Conservation (phyloP, 345 rosid genomes). For the Aquilaria malaccensis region DNA sequence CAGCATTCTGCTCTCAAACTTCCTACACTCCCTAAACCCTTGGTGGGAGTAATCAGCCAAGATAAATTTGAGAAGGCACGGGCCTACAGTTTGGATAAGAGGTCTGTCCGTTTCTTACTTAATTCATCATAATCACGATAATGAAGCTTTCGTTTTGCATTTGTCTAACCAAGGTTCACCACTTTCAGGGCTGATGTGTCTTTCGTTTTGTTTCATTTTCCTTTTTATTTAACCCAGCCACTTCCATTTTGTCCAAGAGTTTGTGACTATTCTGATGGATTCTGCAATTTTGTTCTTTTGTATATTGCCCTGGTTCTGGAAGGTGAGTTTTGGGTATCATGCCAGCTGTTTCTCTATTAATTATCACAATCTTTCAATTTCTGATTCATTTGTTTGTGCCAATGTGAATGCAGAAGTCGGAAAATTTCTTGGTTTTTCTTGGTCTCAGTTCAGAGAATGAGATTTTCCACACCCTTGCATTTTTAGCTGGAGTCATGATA, state of each 20-base stretch:
- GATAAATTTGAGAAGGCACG: conserved; percentile 91
- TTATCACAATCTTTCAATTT: conserved; percentile 9
- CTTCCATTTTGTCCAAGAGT: conserved; percentile 86
- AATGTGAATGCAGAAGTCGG: conserved; percentile 53
- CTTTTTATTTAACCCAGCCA: conserved; percentile 37
- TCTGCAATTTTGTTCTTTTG: conserved; percentile 91
- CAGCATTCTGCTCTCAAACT: conserved; percentile 79
- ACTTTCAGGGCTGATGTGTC: not conserved
- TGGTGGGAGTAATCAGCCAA: conserved; percentile 87
- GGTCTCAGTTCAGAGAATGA: conserved; percentile 83
- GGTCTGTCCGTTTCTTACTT: conserved; percentile 33
- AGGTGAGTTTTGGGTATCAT: conserved; percentile 38
- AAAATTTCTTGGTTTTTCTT: conserved; percentile 46
- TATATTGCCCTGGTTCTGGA: conserved; percentile 96
- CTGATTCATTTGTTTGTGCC: not conserved
- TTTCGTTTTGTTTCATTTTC: conserved; percentile 15
- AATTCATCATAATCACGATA: not conserved
- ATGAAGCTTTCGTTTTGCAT: too few species aligned
- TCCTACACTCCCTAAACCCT: conserved; percentile 78
- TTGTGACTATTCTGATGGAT: conserved; percentile 82
- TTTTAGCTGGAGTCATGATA: conserved; percentile 83
- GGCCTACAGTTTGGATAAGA: conserved; percentile 94
- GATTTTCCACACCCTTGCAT: conserved; percentile 81
- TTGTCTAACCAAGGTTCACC: not conserved
- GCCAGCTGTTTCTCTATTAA: not conserved